Percentiles rank a stretch among this genome's conserved stretches.
These are phyloP conservation scores for Salvia hispanica DNA, from an alignment of 257 asterid species.

Conservation along the genomic window DNA sequence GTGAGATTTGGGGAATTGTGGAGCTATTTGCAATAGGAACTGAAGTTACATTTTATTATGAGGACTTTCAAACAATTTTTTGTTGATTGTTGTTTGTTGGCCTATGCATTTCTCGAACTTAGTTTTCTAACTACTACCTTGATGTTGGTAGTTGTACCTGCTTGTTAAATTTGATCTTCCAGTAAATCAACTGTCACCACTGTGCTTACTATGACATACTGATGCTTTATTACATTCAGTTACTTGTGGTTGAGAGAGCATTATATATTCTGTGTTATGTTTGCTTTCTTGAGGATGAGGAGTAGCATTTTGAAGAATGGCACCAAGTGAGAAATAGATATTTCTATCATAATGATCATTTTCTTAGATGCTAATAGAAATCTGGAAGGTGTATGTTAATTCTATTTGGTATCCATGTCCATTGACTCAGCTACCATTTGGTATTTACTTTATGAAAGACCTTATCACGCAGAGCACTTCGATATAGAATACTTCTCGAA, in stretches of 20 bases:
- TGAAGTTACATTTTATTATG: neutral
- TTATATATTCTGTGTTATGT: no score
- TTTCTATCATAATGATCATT: neutral
- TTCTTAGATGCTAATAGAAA: conserved; percentile 6
- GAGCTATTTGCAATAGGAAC: conserved; percentile 13
- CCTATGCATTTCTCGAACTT: neutral
- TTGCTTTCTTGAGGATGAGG: neutral
- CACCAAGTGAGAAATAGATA: neutral
- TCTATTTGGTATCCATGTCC: conserved; percentile 14
- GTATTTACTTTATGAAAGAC: neutral
- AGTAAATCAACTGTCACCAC: no score
- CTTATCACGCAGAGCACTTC: conserved; percentile 5
- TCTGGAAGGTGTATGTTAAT: conserved; percentile 1
- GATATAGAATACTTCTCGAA: conserved; percentile 10
- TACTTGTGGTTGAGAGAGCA: no score
- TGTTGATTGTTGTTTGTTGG: neutral
- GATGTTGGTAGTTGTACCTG: conserved; percentile 21
- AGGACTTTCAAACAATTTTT: conserved; percentile 6
- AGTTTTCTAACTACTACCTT: conserved; percentile 24
- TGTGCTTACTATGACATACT: no score
- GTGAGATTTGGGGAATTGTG: conserved; percentile 25
- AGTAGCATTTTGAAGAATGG: neutral
- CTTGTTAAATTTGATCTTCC: neutral
- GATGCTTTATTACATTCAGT: no score
- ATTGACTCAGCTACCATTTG: conserved; percentile 8